A percentile compares a stretch with the other conserved stretches of the same genome.
Evolutionary conservation across 1,284 basidiomycete species (phyloP).

Genomic region (Grifola frondosa): DNA sequence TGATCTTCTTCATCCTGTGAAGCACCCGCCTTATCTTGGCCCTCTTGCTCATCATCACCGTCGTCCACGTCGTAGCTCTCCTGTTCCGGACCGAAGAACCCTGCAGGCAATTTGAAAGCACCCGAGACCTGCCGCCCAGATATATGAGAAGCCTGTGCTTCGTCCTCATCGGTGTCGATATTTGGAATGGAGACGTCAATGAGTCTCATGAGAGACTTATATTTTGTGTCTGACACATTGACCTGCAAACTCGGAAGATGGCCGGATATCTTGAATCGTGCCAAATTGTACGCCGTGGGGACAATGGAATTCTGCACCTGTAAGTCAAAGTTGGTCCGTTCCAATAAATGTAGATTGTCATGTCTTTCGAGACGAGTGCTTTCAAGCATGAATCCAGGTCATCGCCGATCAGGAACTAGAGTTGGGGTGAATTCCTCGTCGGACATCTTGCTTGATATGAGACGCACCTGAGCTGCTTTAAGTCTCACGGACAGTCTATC

Average conservation of each 20-base stretch:
- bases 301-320: conserved; percentile 94
- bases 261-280: conserved; percentile 91
- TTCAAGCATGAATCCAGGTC: conserved; percentile 81
- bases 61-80: conserved; percentile 72
- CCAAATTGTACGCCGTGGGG: conserved; percentile 80
- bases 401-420: conserved; percentile 87
- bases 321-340: conserved; percentile 91
- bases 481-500: conserved; percentile 88
- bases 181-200: conserved; percentile 91
- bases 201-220: conserved; percentile 91
- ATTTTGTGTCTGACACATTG: conserved; percentile 96
- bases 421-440: neutral
- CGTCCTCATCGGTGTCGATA: conserved; percentile 58
- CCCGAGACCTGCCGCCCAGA: conserved; percentile 16
- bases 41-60: conserved; percentile 48
- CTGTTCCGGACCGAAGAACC: conserved; percentile 51
- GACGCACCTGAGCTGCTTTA: conserved; percentile 81
- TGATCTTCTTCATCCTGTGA: conserved; percentile 42
- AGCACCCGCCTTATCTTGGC: conserved; percentile 24
- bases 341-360: conserved; percentile 84
- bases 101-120: conserved; percentile 52
- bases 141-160: conserved; percentile 20
- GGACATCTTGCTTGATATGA: too few relatives aligned
- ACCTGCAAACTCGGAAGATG: conserved; percentile 87
- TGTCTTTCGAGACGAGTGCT: conserved; percentile 63